Percentiles rank a stretch among this genome's conserved stretches.
These are phyloP conservation scores for Annulohypoxylon truncatum DNA, from an alignment of 2,329 filamentous ascomycete genomes.

Conservation along the genomic window DNA sequence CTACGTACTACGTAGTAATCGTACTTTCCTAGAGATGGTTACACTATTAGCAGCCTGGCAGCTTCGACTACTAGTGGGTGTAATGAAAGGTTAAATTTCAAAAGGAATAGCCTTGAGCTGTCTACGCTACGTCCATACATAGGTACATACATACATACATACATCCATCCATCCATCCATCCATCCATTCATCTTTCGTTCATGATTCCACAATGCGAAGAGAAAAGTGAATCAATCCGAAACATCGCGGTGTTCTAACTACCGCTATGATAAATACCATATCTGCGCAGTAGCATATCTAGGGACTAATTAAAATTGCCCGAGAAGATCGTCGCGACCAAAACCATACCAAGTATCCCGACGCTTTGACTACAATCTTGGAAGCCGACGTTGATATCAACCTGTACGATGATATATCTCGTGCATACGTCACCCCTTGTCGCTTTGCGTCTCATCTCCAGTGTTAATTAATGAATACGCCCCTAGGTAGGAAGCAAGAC, in stretches of 20 bases:
- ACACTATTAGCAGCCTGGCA: too few species aligned
- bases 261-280: too few species aligned
- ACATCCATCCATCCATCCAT: too few species aligned
- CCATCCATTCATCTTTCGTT: too few species aligned
- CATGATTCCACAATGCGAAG: too few species aligned
- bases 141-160: too few species aligned
- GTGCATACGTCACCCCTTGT: slow-evolving; percentile 6
- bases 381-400: slow-evolving; percentile 13
- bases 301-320: background rate
- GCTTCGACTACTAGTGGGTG: too few species aligned
- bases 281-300: background rate
- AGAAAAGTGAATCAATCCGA: background rate
- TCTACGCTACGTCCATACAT: too few species aligned
- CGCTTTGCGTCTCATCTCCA: background rate
- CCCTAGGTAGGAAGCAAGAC: slow-evolving; percentile 8
- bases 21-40: too few species aligned
- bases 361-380: background rate
- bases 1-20: too few species aligned
- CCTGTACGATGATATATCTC: slow-evolving; percentile 10
- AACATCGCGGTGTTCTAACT: background rate
- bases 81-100: too few species aligned
- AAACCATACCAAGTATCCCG: background rate
- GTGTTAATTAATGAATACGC: slow-evolving; percentile 4
- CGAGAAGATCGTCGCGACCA: background rate
- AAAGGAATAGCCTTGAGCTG: too few species aligned